phyloP scores from a whole-genome alignment of 306 rosid species.

The Quillaja saponaria region DNA sequence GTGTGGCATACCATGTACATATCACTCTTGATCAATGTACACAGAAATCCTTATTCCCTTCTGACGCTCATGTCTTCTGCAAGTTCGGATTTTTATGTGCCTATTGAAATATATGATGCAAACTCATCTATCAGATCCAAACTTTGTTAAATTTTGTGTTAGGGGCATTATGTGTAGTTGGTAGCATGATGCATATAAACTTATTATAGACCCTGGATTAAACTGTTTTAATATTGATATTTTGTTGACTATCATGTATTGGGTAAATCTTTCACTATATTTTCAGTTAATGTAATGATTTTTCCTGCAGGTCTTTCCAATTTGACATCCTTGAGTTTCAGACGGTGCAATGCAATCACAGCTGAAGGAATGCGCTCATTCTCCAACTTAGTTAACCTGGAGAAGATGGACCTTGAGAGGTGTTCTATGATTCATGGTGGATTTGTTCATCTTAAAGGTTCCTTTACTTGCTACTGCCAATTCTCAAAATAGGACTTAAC shows the following conservation, averaged over 20 bases:
- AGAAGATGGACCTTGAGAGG: slow-evolving; percentile 73
- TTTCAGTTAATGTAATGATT: slow-evolving; percentile 16
- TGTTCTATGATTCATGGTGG: slow-evolving; percentile 69
- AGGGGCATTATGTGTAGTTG: slow-evolving; percentile 13
- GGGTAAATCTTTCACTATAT: slow-evolving; percentile 14
- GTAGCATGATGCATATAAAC: slow-evolving; percentile 4
- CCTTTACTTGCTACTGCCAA: slow-evolving; percentile 16
- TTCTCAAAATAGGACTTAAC: slow-evolving; percentile 9
- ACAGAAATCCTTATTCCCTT: neutral
- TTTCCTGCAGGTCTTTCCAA: slow-evolving; percentile 53
- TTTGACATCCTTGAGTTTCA: slow-evolving; percentile 65
- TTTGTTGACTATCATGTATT: neutral
- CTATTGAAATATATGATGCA: slow-evolving; percentile 1
- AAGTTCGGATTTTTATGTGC: too few species aligned
- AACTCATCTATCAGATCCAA: slow-evolving; percentile 11
- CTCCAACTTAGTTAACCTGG: slow-evolving; percentile 60
- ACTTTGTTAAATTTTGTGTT: slow-evolving; percentile 17
- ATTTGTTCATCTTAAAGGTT: slow-evolving; percentile 74
- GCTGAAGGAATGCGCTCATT: slow-evolving; percentile 67
- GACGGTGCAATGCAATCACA: slow-evolving; percentile 48
- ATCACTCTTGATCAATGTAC: neutral
- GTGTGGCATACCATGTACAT: neutral
- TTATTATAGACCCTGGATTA: too few species aligned
- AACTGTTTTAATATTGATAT: too few species aligned
- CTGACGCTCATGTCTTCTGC: slow-evolving; percentile 8